Conservation (phyloP, 805 yeast species). For the Metschnikowia drakensbergensis region DNA sequence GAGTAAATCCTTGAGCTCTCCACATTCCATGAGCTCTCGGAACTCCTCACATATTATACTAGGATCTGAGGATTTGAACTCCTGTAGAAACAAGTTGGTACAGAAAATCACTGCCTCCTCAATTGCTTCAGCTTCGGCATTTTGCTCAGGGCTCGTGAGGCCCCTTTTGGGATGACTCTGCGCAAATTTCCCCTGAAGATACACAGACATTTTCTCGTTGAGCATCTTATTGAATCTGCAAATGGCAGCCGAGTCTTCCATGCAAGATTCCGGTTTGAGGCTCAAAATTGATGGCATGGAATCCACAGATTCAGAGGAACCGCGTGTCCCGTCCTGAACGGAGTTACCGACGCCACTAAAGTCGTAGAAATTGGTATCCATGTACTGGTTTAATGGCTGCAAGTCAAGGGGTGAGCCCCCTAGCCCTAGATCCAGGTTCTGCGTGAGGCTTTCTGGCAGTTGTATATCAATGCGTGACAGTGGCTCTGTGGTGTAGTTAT, state of each 20-base stretch:
- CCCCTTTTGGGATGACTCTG: not conserved
- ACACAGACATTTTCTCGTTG: not conserved
- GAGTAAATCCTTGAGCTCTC: conserved; percentile 7
- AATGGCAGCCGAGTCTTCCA: not conserved
- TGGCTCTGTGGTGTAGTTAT: not conserved
- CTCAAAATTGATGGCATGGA: conserved; percentile 5
- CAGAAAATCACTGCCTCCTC: conserved; percentile 10
- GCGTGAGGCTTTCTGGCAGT: not conserved
- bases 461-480: not conserved
- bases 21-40: conserved; percentile 4
- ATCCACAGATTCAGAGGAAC: conserved; percentile 1
- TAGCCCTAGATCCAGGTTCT: not conserved
- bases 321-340: not conserved
- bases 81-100: conserved; percentile 15
- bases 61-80: conserved; percentile 13
- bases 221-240: not conserved
- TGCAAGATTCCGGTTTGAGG: not conserved
- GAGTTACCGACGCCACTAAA: not conserved
- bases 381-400: not conserved
- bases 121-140: not conserved
- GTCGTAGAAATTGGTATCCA: not conserved
- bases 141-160: not conserved
- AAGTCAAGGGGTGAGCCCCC: not conserved
- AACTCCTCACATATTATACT: conserved; percentile 11
- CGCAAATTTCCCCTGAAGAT: conserved; percentile 3